Base-by-base conservation (phyloP, 768 basidiomycete species). In the Leucosporidium creatinivorum region DNA sequence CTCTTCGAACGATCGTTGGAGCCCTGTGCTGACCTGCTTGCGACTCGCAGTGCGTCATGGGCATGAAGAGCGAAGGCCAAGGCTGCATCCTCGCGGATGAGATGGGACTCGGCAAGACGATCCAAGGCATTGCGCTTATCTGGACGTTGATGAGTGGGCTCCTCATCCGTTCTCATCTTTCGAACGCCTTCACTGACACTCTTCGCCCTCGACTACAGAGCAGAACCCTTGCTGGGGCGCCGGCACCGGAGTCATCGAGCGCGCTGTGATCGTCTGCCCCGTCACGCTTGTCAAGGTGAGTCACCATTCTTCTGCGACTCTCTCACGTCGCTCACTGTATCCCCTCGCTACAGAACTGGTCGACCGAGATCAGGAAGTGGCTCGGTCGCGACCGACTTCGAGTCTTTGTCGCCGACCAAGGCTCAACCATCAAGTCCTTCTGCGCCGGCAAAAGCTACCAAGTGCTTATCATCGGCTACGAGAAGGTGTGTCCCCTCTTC, bases 21-120 rank as follows among this genome's bases (percentile, higher is more conserved):
- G 23, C n/a, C 39, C n/a, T 47, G 12, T 12, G n/a, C 54, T 55
- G 54, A 55, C 26, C 25, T 30, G 7, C 17, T 4, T 39, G 36
- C 47, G 4, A 39, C 13, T 10, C 4, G 6, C 33, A 70, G 67
- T 73, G 88, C 74, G 89, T 93, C 23, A 97, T 97, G 92, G 93
- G 93, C 15, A 80, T 96, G 75, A 83, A 89, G 62, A 89, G 91
- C 69, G 91, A 93, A 58, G 79, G 91, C 1, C 85, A 89, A 75
- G 94, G 94, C 1, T 93, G 91, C 73, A 96, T 99, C 71, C 83
- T 99, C 44, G 96, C 94, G 2, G 96, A 99, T 78, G 96, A 98
- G 75, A 94, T 96, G 92, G 94, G 94, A 59, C 84, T 99, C 59
- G 96, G 96, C n/a, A 99, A 99, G 81, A 57, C 59, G 44, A 66